Percentiles rank a stretch among this genome's conserved stretches.
Evolutionary conservation across 192 early-diverging fungal genomes (phyloP).

Genomic region (Gamsiella multidivaricata): DNA sequence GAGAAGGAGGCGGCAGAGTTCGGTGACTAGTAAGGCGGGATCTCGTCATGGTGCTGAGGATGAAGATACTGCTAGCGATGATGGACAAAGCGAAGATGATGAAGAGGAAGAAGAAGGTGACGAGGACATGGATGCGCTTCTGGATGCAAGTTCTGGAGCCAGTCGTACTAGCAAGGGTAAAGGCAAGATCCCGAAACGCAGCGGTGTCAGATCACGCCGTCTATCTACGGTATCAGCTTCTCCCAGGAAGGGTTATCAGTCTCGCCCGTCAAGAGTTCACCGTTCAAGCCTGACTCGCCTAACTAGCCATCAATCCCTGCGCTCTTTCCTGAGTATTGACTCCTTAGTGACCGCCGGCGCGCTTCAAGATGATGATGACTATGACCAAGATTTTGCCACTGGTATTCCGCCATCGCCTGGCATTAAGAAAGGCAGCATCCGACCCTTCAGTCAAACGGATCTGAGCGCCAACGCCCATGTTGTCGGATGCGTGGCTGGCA

Average conservation of each 20-base stretch:
- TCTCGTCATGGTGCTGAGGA: not conserved
- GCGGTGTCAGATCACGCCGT: not conserved
- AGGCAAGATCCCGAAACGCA: not conserved
- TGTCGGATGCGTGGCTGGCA: not conserved
- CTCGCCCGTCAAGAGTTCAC: not conserved
- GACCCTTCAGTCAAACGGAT: not conserved
- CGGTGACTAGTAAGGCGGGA: not conserved
- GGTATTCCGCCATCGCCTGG: not conserved
- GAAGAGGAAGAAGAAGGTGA: not conserved
- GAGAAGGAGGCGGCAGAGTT: conserved; percentile 3
- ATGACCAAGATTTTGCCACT: not conserved
- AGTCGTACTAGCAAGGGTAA: not conserved
- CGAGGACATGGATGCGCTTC: too few relatives aligned
- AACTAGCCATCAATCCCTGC: not conserved
- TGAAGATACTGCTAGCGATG: not conserved
- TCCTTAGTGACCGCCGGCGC: not conserved
- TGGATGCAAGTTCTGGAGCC: not conserved
- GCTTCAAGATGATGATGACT: not conserved
- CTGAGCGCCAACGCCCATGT: not conserved
- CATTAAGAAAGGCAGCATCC: conserved; percentile 2
- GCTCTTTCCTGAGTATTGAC: conserved; percentile 6
- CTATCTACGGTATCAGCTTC: too few relatives aligned
- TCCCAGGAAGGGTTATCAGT: not conserved
- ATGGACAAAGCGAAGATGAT: not conserved
- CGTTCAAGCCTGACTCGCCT: not conserved